phyloP scores from a whole-genome alignment of 2,329 filamentous ascomycete species.

The Diatrype stigma region DNA sequence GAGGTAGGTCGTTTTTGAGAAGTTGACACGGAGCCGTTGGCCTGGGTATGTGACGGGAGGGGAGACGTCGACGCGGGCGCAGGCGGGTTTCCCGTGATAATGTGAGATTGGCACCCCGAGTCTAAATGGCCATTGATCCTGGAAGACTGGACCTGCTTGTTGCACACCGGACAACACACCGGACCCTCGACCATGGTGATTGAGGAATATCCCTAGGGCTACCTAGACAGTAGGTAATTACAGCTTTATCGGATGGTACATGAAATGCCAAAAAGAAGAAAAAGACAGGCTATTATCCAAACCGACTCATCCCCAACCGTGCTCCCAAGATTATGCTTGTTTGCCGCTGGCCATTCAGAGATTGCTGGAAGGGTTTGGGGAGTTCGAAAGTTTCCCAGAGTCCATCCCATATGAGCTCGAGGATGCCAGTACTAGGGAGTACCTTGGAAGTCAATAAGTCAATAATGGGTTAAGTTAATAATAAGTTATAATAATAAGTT shows the following conservation, averaged over 20 bases:
- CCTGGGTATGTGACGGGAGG: slow-evolving; percentile 31
- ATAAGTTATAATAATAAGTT: too few species aligned
- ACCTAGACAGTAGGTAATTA: too few species aligned
- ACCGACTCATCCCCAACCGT: neutral
- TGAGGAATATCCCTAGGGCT: neutral
- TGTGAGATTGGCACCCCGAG: slow-evolving; percentile 67
- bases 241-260: neutral
- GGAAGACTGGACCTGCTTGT: slow-evolving; percentile 63
- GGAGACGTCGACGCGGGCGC: slow-evolving; percentile 24
- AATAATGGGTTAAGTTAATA: too few species aligned
- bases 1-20: slow-evolving; percentile 53
- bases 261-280: neutral
- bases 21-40: slow-evolving; percentile 30
- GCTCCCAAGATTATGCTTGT: neutral
- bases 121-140: slow-evolving; percentile 92
- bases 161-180: slow-evolving; percentile 81
- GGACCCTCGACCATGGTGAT: slow-evolving; percentile 65
- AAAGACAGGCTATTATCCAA: too few species aligned
- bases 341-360: too few species aligned
- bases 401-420: too few species aligned
- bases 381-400: too few species aligned
- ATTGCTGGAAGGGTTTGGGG: too few species aligned
- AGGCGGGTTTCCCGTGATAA: slow-evolving; percentile 51
- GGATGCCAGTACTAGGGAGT: too few species aligned
- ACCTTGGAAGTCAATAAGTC: too few species aligned